A percentile compares a stretch with the other conserved stretches of the same genome.
Evolutionary conservation across 2,329 filamentous ascomycete species (phyloP).

Genomic region (Penicillium aurantiogriseum): DNA sequence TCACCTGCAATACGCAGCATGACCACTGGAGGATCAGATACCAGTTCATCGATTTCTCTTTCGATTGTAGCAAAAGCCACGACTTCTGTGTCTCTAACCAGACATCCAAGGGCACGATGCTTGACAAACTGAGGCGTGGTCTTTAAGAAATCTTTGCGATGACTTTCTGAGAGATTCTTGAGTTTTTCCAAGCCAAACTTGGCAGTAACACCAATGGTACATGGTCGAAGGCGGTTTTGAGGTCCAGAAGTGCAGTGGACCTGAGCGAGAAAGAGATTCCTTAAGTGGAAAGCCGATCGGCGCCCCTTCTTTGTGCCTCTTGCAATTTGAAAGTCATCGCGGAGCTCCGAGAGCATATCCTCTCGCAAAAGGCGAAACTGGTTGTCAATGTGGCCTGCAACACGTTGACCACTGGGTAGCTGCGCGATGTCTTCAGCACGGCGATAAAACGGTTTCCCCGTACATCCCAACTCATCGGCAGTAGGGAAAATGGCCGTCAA

Average conservation of each 20-base stretch:
- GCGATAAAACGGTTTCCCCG: conserved; percentile 55
- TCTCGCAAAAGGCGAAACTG: conserved; percentile 70
- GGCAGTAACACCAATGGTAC: conserved; percentile 45
- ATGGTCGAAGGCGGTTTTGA: conserved; percentile 26
- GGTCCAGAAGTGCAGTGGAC: conserved; percentile 39
- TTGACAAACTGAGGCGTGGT: conserved; percentile 54
- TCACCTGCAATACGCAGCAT: conserved; percentile 53
- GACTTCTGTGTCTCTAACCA: conserved; percentile 54
- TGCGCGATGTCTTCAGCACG: conserved; percentile 52
- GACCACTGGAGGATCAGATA: conserved; percentile 45
- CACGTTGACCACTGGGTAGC: conserved; percentile 37
- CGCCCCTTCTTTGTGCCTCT: conserved; percentile 50
- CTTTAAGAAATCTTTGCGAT: conserved; percentile 48
- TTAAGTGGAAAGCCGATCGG: conserved; percentile 41
- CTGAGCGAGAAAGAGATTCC: conserved; percentile 33
- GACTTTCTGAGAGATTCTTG: conserved; percentile 19
- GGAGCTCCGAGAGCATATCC: conserved; percentile 66
- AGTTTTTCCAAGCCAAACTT: conserved; percentile 49
- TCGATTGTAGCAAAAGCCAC: conserved; percentile 61
- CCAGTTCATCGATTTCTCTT: conserved; percentile 51
- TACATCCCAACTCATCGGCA: conserved; percentile 60
- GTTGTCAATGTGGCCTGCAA: conserved; percentile 61
- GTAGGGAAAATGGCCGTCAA: conserved; percentile 66
- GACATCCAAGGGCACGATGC: conserved; percentile 61
- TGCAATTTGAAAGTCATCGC: conserved; percentile 58